Evolutionary conservation across 202 grass and related monocot species (phyloP).

Genomic region (Zizania palustris): DNA sequence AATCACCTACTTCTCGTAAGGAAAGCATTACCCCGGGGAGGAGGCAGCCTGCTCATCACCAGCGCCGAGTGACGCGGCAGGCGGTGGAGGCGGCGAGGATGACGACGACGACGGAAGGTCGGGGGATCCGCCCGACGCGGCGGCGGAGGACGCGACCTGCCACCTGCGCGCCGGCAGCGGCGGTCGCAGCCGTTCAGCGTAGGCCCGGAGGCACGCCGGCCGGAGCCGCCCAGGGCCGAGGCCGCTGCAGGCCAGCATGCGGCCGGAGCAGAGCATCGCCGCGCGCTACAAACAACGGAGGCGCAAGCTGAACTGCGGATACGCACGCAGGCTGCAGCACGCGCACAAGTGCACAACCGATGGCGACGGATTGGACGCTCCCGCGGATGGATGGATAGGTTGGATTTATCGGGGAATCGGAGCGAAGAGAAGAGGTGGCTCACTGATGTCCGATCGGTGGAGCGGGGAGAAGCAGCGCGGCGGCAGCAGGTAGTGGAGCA

Average conservation of each 20-base stretch:
- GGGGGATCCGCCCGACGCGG: constrained; percentile 50
- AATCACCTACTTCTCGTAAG: not conserved
- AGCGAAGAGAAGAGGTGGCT: constrained; percentile 27
- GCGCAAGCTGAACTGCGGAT: not conserved
- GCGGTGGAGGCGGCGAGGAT: constrained; percentile 20
- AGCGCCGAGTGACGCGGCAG: constrained; percentile 32
- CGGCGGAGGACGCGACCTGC: constrained; percentile 51
- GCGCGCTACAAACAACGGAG: no score
- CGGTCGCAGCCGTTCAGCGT: constrained; percentile 41
- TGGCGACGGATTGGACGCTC: constrained; percentile 25
- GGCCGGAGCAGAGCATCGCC: constrained; percentile 83
- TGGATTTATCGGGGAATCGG: constrained; percentile 28
- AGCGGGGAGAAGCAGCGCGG: constrained; percentile 41
- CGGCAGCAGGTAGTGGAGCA: constrained; percentile 47
- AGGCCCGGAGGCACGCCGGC: constrained; percentile 37
- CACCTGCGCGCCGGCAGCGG: constrained; percentile 49
- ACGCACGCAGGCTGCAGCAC: no score
- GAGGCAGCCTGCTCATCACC: constrained; percentile 38
- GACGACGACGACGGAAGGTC: constrained; percentile 65
- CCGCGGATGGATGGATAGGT: constrained; percentile 7
- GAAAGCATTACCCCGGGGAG: constrained; percentile 48
- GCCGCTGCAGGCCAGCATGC: constrained; percentile 70
- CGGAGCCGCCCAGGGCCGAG: constrained; percentile 40
- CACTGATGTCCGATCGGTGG: constrained; percentile 43
- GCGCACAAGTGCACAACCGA: constrained; percentile 6